Conservation (phyloP, 768 basidiomycete genomes). For the Ephemerocybe angulata region DNA sequence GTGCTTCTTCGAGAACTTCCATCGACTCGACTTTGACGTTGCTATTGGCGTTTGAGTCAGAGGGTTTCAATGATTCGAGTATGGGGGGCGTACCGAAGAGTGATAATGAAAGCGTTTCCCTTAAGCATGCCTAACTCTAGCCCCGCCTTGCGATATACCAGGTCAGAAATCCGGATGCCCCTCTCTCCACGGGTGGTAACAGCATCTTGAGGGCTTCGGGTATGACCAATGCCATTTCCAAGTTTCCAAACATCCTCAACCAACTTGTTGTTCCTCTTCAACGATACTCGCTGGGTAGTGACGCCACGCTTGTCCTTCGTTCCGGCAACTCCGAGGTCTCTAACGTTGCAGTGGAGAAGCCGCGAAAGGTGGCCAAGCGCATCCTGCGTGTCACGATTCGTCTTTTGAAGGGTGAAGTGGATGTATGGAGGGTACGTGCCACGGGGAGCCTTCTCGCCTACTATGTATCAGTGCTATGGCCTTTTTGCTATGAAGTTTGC, state of each 20-base stretch:
- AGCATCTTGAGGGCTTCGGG: conserved; percentile 55
- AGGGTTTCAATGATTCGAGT: not conserved
- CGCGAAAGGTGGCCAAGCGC: conserved; percentile 80
- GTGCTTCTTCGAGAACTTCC: conserved; percentile 67
- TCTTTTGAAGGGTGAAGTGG: conserved; percentile 95
- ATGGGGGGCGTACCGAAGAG: conserved; percentile 62
- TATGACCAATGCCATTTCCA: conserved; percentile 62
- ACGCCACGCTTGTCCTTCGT: conserved; percentile 99
- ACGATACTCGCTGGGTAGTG: conserved; percentile 86
- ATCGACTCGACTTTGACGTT: conserved; percentile 79
- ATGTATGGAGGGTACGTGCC: conserved; percentile 82
- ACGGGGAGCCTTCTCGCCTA: conserved; percentile 45
- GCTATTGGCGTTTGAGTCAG: conserved; percentile 35
- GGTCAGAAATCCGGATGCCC: conserved; percentile 83
- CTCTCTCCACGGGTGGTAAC: conserved; percentile 78
- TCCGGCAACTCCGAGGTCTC: conserved; percentile 87
- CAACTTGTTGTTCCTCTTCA: conserved; percentile 72
- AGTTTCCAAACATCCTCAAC: conserved; percentile 83
- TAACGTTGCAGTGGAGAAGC: conserved; percentile 67
- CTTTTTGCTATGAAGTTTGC: not conserved
- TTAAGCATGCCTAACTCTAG: conserved; percentile 95
- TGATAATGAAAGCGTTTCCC: conserved; percentile 94
- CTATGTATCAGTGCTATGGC: not conserved
- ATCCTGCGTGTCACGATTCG: conserved; percentile 96
- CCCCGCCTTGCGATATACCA: conserved; percentile 77